phyloP scores from a whole-genome alignment of 441 rosid genomes.

The Mallotus repandus region DNA sequence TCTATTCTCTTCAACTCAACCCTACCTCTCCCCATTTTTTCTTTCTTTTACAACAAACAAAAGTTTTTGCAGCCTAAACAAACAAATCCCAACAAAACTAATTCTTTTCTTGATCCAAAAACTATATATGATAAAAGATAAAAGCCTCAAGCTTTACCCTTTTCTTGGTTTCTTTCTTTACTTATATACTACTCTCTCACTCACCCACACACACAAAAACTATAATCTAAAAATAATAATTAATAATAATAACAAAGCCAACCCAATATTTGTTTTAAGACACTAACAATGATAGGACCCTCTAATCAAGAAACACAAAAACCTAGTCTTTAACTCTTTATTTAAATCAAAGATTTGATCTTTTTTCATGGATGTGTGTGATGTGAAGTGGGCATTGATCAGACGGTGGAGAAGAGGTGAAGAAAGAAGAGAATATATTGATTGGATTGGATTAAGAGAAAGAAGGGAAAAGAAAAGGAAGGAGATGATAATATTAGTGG shows the following conservation, averaged over 20 bases:
- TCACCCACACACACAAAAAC: not conserved
- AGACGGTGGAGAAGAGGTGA: conserved; percentile 23
- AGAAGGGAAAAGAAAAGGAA: not conserved
- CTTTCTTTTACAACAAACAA: not conserved
- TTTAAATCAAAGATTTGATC: not conserved
- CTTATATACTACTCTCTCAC: conserved; percentile 13
- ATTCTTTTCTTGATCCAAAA: not conserved
- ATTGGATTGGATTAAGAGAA: not conserved
- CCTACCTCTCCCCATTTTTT: conserved; percentile 88
- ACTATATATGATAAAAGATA: not conserved
- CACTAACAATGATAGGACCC: conserved; percentile 21
- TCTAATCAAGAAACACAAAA: not conserved
- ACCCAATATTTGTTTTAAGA: not conserved
- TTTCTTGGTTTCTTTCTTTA: not conserved
- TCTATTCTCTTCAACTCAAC: conserved; percentile 99
- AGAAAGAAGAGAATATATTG: not conserved
- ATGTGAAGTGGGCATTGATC: conserved; percentile 19
- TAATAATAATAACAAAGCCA: not conserved
- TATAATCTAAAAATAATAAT: not conserved
- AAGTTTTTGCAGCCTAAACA: not conserved
- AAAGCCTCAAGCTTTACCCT: not conserved
- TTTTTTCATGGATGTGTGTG: conserved; percentile 8
- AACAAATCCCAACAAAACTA: conserved; percentile 6
- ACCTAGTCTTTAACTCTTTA: conserved; percentile 10
- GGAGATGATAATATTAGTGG: conserved; percentile 4